These are phyloP conservation scores for Carex littledalei DNA, from an alignment of 176 grass and related monocot genomes.

Conservation along the genomic window DNA sequence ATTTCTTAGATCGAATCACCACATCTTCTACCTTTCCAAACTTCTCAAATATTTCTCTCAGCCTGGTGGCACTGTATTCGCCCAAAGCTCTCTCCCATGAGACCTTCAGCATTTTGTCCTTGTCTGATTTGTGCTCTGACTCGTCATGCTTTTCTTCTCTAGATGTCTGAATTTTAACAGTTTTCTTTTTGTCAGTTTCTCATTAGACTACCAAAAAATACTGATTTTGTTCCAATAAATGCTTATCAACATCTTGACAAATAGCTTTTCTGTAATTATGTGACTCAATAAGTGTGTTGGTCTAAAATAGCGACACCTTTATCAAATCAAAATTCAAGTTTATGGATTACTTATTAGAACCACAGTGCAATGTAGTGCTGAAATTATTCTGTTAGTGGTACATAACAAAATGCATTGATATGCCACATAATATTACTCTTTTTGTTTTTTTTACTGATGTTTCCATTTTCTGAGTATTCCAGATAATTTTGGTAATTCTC, in stretches of 20 bases:
- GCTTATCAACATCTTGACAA: not conserved
- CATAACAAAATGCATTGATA: not conserved
- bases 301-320: not conserved
- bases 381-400: not conserved
- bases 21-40: slow-evolving; percentile 79
- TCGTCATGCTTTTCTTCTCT: slow-evolving; percentile 29
- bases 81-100: slow-evolving; percentile 72
- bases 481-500: not conserved
- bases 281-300: not conserved
- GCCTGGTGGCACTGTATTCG: slow-evolving; percentile 52
- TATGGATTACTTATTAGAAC: not conserved
- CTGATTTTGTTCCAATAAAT: not conserved
- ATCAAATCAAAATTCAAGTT: not conserved
- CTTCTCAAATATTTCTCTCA: slow-evolving; percentile 62
- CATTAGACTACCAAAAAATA: not conserved
- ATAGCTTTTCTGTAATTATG: not conserved
- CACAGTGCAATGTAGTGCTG: not conserved
- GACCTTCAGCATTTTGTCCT: slow-evolving; percentile 68
- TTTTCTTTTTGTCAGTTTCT: not conserved
- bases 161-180: slow-evolving; percentile 22
- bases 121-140: slow-evolving; percentile 38
- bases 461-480: not conserved
- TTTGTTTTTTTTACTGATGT: not conserved
- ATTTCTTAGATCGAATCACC: slow-evolving; percentile 71
- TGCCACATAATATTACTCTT: not conserved